Conservation (phyloP, 345 rosid species). For the Mercurialis annua region DNA sequence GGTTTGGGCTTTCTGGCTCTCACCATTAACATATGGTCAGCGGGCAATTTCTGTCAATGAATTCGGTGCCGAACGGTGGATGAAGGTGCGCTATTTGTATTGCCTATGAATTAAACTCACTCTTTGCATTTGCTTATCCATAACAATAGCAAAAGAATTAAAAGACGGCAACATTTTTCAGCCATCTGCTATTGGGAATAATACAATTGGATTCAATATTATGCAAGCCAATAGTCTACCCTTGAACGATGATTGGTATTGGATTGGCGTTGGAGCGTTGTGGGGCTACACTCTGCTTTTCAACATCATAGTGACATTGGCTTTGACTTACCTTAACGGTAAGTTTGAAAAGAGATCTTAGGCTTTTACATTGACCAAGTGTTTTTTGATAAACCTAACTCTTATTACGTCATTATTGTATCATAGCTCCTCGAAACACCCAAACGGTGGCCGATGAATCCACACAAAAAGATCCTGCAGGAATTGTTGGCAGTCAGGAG, state of each 20-base stretch:
- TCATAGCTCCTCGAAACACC: constrained; percentile 57
- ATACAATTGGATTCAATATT: constrained; percentile 58
- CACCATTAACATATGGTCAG: constrained; percentile 79
- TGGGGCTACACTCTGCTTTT: constrained; percentile 56
- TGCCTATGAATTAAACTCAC: not conserved
- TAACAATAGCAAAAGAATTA: no score
- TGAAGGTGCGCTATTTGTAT: constrained; percentile 44
- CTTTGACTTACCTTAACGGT: constrained; percentile 77
- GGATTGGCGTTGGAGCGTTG: constrained; percentile 72
- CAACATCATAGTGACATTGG: constrained; percentile 64
- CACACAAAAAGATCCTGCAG: constrained; percentile 30
- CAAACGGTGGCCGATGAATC: constrained; percentile 39
- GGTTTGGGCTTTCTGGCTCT: constrained; percentile 92
- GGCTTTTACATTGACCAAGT: not conserved
- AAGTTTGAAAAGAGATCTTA: constrained; percentile 28
- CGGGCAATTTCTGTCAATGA: constrained; percentile 80
- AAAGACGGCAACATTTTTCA: constrained; percentile 34
- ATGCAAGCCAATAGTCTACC: constrained; percentile 56
- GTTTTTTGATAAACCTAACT: not conserved
- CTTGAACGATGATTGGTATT: constrained; percentile 55
- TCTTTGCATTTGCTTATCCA: not conserved
- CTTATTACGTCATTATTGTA: constrained; percentile 14
- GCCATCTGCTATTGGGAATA: constrained; percentile 51
- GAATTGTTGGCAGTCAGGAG: constrained; percentile 15
- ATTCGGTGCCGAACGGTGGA: constrained; percentile 79